Evolutionary conservation across 331 rosid genomes (phyloP), one percentile per base, ranked within the genome.

Genomic region (Erythrophleum ivorense): DNA sequence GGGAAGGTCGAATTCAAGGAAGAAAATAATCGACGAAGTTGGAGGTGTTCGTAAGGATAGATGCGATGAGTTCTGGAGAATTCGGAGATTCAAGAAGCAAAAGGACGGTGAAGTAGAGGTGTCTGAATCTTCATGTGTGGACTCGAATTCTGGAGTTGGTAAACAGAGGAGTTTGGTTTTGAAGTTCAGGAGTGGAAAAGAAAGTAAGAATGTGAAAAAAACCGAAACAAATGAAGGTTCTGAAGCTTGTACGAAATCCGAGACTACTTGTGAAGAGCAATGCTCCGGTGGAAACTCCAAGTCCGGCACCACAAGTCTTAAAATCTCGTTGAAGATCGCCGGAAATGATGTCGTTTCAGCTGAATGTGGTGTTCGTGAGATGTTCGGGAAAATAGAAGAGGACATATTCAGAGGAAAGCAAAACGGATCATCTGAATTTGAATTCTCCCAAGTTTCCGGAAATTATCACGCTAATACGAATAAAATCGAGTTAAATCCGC

Each of bases 41-140:
- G 83, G 48, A 76, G 72, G 52, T 3, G 53, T 53, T 70, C 63
- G 29, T 46, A 70, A 77, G 41, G 68, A 14, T 57, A 24, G 54
- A 2, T 45, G 78, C 24, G 77, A 10, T 0, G 66, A 79, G 36
- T 71, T 75, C 7, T 33, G 54, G 71, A 85, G 85, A 49, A 74
- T 71, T 78, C 73, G 83, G 38, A 75, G 80, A 41, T 85, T 86
- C n/a, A 60, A 59, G 71, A 81, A 82, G 78, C 78, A 73, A 36
- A 77, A 24, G n/a, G 85, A 66, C 57, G 83, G 85, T 16, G 91
- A 86, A 48, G 83, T 72, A 3, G 95, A 92, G 60, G 84, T 83
- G 3, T 91, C 98, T 0, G 97, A 92, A 77, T 81, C 87, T 55
- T 93, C 98, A 52, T 95, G 98, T 14, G 99, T 93, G 81, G 97